A percentile compares a stretch with the other conserved stretches of the same genome.
Evolutionary conservation across 2,329 filamentous ascomycete genomes (phyloP).

Genomic region (Epichloe gansuensis): DNA sequence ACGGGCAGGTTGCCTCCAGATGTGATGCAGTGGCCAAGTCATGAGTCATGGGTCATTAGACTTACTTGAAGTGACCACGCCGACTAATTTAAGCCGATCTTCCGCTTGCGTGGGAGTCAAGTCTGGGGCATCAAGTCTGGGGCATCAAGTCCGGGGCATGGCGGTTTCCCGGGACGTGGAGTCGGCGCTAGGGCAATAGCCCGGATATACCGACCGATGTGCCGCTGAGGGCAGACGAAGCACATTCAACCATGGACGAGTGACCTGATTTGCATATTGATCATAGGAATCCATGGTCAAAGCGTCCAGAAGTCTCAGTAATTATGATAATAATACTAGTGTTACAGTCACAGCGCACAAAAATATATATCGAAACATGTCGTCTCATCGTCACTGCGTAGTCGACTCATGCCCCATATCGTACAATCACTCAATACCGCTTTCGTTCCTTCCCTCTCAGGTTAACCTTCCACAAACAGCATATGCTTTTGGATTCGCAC

Average conservation of each 20-base stretch:
- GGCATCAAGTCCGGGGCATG: too few species aligned
- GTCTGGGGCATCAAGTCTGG: neutral
- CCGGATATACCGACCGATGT: neutral
- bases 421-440: constrained; percentile 4
- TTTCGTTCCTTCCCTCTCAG: constrained; percentile 40
- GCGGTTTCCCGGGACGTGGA: neutral
- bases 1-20: constrained; percentile 3
- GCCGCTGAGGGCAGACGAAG: neutral
- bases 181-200: neutral
- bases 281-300: fast-evolving
- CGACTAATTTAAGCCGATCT: constrained; percentile 3
- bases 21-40: constrained; percentile 2
- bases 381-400: constrained; percentile 1
- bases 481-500: constrained; percentile 80
- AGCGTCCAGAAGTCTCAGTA: too few species aligned
- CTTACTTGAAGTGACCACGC: neutral
- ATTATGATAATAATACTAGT: neutral
- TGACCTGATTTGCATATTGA: neutral
- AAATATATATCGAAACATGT: neutral
- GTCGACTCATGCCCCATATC: neutral
- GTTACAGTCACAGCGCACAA: neutral
- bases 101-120: neutral
- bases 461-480: constrained; percentile 60
- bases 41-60: neutral
- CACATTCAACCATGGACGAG: neutral